Percentiles rank a stretch among this genome's conserved stretches.
Evolutionary conservation across 305 asterid genomes (phyloP).

Genomic region (Fraxinus greggii): DNA sequence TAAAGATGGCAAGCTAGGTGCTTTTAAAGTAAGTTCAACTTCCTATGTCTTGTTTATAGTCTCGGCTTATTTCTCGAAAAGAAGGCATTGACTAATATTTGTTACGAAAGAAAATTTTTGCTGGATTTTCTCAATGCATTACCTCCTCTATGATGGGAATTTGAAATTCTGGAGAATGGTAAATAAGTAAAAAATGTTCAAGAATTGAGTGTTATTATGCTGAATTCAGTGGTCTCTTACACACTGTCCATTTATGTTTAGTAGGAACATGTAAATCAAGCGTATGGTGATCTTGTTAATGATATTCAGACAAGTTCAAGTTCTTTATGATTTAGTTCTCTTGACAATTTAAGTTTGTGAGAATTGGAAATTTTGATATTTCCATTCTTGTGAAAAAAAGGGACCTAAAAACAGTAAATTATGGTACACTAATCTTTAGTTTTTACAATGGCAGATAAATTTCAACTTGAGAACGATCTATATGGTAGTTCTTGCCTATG

Average conservation of each 20-base stretch:
- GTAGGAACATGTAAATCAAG: background rate
- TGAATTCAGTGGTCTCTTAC: background rate
- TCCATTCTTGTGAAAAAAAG: background rate
- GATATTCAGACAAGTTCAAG: background rate
- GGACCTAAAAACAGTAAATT: background rate
- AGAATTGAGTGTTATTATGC: background rate
- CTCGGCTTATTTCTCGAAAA: conserved; percentile 12
- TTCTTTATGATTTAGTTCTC: background rate
- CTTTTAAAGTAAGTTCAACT: conserved; percentile 67
- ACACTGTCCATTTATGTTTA: background rate
- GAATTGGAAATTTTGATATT: background rate
- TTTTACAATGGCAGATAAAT: background rate
- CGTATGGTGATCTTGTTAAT: background rate
- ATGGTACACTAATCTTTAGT: background rate
- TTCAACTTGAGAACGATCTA: background rate
- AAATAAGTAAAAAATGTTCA: background rate
- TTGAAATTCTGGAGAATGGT: background rate
- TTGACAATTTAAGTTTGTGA: background rate
- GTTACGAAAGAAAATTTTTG: conserved; percentile 1
- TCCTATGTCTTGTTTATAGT: conserved; percentile 3
- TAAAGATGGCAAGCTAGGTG: conserved; percentile 73
- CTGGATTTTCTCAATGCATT: background rate
- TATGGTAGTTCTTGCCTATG: background rate
- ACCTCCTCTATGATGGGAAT: background rate
- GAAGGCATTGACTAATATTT: conserved; percentile 1